Evolutionary conservation across 106 monocot genomes (phyloP).

Genomic region (Amphibolis antarctica): DNA sequence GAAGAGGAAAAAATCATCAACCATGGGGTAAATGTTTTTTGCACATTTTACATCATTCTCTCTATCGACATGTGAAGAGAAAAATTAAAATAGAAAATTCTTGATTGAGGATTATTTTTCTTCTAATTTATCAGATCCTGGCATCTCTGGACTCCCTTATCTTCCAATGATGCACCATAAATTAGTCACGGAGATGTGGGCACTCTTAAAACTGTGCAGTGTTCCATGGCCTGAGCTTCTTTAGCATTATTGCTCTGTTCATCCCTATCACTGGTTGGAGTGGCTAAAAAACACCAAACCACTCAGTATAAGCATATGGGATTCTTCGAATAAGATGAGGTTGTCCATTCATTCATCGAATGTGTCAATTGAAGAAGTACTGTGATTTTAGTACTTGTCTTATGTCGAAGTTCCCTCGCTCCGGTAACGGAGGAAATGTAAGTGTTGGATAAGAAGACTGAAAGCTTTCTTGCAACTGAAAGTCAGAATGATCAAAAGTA

Average conservation of each 20-base stretch:
- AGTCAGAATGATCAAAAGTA: neutral
- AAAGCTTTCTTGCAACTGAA: slow-evolving; percentile 67
- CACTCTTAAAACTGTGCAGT: neutral
- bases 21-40: too few species aligned
- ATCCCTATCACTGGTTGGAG: neutral
- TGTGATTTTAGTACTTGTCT: slow-evolving; percentile 50
- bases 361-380: slow-evolving; percentile 73
- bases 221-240: neutral
- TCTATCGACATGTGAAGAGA: neutral
- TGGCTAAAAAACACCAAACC: neutral
- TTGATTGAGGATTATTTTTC: too few species aligned
- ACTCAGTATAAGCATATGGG: neutral
- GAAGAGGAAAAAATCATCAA: too few species aligned
- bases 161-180: too few species aligned
- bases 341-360: neutral
- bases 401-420: slow-evolving; percentile 59
- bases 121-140: too few species aligned
- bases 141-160: too few species aligned
- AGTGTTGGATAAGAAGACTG: slow-evolving; percentile 61
- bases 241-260: neutral
- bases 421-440: slow-evolving; percentile 54
- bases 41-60: neutral
- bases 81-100: too few species aligned
- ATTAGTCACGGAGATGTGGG: neutral
- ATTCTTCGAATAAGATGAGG: neutral